Base-by-base conservation (phyloP, 2,329 filamentous ascomycete species). In the Verticillium albo-atrum region DNA sequence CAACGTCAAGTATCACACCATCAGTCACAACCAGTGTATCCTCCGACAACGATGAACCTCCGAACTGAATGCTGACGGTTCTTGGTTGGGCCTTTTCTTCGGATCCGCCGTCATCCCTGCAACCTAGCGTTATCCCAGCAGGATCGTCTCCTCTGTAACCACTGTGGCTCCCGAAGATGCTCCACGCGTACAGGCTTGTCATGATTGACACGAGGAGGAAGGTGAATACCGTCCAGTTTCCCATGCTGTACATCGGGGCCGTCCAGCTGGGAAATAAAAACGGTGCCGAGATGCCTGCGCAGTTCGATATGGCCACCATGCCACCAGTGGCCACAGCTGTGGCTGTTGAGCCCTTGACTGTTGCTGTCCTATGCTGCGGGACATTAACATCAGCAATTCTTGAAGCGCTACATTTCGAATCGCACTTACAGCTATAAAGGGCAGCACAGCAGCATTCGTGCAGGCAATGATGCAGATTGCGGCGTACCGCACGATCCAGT, bases 271-370 rank as follows among this genome's bases (percentile, higher is more conserved):
- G 68, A 60, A 72, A 72, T 6, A 70, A 58, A 60, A 72, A 72
- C 9, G 70, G 68, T 0, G 69, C 68, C 12, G 70, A 62, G 30
- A 72, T 70, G 2, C 70, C 70, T 6, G 69, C 70, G 1, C 63
- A 68, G 62, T 72, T 72, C 30, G 68, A 65, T 17, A 72, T 68
- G 59, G 70, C 62, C 7, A 72, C 70, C 67, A 71, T 71, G 17
- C 70, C 70, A 14, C 66, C 70, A 3, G 69, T 71, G 2, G 68
- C 70, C 20, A 72, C 60, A 2, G 68, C 68, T 0, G 68, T 70
- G 3, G 68, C 68, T 3, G 67, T 70, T 26, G 68, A 70, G 6
- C 68, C 68, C 55, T 62, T 64, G 26, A 70, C 68, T 0, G 66
- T 67, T 6, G 68, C 69, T 55, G 68, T 71, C 60, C 70, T 64